Conservation (phyloP, 805 yeast species). For the Yarrowia porcina region DNA sequence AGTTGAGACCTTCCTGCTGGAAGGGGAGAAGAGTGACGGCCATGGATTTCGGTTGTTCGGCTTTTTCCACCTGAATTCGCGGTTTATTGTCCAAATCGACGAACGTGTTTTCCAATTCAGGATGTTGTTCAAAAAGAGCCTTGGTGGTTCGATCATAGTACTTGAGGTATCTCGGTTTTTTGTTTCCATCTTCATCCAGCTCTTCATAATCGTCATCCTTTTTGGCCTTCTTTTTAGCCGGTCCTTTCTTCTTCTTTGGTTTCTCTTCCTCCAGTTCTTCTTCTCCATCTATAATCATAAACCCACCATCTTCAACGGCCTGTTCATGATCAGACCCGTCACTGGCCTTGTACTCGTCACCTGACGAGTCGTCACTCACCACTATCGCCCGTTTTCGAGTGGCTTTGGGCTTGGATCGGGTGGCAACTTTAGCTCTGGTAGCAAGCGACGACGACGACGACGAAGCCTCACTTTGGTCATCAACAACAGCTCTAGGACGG, state of each 20-base stretch:
- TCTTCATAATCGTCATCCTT: constrained; percentile 9
- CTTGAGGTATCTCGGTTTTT: constrained; percentile 24
- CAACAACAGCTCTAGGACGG: not conserved
- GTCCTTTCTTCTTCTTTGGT: not conserved
- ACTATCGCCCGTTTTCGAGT: not conserved
- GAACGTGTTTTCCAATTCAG: constrained; percentile 71
- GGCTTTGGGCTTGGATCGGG: not conserved
- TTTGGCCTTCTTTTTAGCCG: constrained; percentile 13
- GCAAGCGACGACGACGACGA: constrained; percentile 6
- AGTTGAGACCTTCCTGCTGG: constrained; percentile 87
- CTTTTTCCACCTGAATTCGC: constrained; percentile 41
- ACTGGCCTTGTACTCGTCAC: not conserved
- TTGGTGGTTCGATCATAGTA: constrained; percentile 57
- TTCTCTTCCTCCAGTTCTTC: not conserved
- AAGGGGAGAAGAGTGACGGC: constrained; percentile 74
- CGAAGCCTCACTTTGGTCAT: not conserved
- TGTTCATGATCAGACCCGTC: not conserved
- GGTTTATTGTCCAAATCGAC: constrained; percentile 55
- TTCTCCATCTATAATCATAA: not conserved
- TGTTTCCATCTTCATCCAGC: not conserved
- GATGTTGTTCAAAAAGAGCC: constrained; percentile 70
- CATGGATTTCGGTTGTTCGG: constrained; percentile 77
- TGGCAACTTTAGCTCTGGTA: not conserved
- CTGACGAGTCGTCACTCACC: constrained; percentile 14
- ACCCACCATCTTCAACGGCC: constrained; percentile 9